Base-by-base conservation (phyloP, 148 eudicot genomes). In the Chenopodium album region DNA sequence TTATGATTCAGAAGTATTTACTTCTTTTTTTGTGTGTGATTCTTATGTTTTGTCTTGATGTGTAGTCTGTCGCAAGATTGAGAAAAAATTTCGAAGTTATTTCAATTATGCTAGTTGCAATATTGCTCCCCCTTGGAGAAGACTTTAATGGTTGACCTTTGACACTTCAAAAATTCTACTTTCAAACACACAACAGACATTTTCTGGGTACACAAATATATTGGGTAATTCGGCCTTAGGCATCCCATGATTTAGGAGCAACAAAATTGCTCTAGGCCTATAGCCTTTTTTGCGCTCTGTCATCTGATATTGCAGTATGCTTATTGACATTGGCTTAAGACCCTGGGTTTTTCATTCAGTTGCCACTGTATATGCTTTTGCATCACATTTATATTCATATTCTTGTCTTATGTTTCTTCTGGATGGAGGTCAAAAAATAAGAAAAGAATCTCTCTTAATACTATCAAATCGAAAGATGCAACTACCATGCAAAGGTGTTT, bases 381-480 rank as follows among this genome's bases (percentile, higher is more conserved):
- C 2, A 9, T 41, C 5, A 32, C 46, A 41, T 69, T 32, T 52
- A 41, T 17, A 20, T 56, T 52, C n/a, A 22, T 28, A n/a, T 12
- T 78, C 59, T 5, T 31, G 19, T 73, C n/a, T 20, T 28, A 32
- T n/a, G 26, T 17, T 47, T 9, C 26, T 41, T 48, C 60, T 81
- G 12, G 71, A 73, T 20, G 3, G 48, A 3, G 64, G 46, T 23
- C 73, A 47, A 52, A n/a, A 46, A 22, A 59, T 64, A 19, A 20
- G 48, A 63, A 65, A 4, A 44, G 23, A 2, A 29, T 37, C 62
- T 75, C 66, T 22, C 79, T 56, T 62, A 41, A 17, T 46, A n/a
- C 11, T 76, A 17, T 73, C 48, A 78, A 50, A 66, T 37, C 73
- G 77, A 11, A 56, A 52, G 70, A 76, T 46, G 77, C 80, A 76